Base-by-base conservation (phyloP, 192 early-diverging fungal species). In the Coemansia sp. region DNA sequence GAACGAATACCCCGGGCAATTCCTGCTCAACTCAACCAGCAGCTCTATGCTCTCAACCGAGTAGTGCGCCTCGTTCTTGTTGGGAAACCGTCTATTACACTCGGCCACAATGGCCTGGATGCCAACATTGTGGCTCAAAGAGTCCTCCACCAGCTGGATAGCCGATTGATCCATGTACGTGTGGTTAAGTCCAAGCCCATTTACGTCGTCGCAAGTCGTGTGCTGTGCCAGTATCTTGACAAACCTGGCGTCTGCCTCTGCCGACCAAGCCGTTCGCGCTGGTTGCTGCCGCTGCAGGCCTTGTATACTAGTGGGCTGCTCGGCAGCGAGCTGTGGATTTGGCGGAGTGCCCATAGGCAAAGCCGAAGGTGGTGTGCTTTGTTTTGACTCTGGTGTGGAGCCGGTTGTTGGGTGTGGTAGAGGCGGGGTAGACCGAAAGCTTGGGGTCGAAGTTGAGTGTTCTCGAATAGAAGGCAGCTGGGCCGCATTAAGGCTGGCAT, bases 11-110 rank as follows among this genome's bases (percentile, higher is more conserved):
- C 36, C 41, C 1, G 76, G 70, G 10, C 60, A 58, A 7, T 37
- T 53, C 21, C 3, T 28, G 12, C 61, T 73, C 8, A 77, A 59
- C 42, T 69, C 64, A 10, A 63, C 6, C 3, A 77, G 55, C 12
- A 77, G 66, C 36, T 60, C 26, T 41, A 77, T 38, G 52, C 62
- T 65, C 6, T 69, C 59, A 0, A 23, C 33, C 13, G 76, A 77
- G 31, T 70, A 62, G 42, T 65, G 63, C 2, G 68, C 66, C 6
- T 56, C 41, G 13, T 65, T 67, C 45, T 77, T 77, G 61, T 58
- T 58, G 6, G 56, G 56, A 58, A 58, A 58, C 18, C 56, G 34
- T 2, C n/a, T 14, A 1, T 5, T 8, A 13, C 56, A 58, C 12
- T 58, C 56, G 3, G 2, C 3, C 11, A 18, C 18, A 58, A 58